These are phyloP conservation scores for Amaranthus tricolor DNA, from an alignment of 179 eudicot species.

Conservation along the genomic window DNA sequence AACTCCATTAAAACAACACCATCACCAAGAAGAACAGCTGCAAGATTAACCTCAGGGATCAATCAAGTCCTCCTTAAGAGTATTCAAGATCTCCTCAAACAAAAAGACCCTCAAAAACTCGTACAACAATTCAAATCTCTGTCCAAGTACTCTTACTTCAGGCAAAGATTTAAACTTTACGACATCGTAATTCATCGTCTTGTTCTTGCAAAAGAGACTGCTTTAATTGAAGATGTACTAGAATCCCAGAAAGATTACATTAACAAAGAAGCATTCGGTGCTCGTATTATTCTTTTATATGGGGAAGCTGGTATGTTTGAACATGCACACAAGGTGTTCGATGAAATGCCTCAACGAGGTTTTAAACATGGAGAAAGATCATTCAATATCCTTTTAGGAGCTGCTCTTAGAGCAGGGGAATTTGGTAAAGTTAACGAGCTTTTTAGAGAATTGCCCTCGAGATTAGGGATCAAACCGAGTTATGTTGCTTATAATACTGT, in stretches of 20 bases:
- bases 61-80: neutral
- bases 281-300: conserved; percentile 16
- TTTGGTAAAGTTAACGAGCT: conserved; percentile 35
- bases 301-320: conserved; percentile 36
- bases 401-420: conserved; percentile 30
- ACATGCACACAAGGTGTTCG: conserved; percentile 31
- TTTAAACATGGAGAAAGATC: neutral
- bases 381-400: conserved; percentile 21
- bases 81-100: conserved; percentile 16
- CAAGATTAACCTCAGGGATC: neutral
- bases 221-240: conserved; percentile 21
- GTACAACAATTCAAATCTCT: conserved; percentile 19
- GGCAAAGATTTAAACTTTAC: neutral
- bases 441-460: conserved; percentile 34
- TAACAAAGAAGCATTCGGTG: conserved; percentile 5
- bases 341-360: conserved; percentile 30
- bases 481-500: conserved; percentile 32
- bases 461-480: conserved; percentile 35
- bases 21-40: neutral
- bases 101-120: conserved; percentile 18
- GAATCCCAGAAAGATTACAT: conserved; percentile 23
- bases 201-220: conserved; percentile 3
- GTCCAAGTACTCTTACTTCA: conserved; percentile 7
- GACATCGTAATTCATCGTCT: conserved; percentile 19
- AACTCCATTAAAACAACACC: conserved; percentile 5